Evolutionary conservation across 495 filamentous ascomycete species (phyloP).

Genomic region (Aspergillus wentii): DNA sequence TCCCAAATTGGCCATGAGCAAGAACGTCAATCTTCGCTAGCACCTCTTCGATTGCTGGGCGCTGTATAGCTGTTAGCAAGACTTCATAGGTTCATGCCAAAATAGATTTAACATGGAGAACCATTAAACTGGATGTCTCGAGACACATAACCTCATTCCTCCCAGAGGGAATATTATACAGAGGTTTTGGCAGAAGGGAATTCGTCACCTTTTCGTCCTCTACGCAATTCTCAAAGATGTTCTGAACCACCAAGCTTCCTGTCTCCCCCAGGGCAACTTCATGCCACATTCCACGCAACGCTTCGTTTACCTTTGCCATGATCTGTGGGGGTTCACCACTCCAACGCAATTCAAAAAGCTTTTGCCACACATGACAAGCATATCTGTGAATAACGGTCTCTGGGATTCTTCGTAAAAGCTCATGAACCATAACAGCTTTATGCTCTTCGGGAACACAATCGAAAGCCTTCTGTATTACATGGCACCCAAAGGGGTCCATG

Average conservation of each 20-base stretch:
- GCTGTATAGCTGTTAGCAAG: slow-evolving; percentile 51
- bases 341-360: slow-evolving; percentile 98
- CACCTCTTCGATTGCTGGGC: slow-evolving; percentile 94
- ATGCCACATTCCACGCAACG: slow-evolving; percentile 95
- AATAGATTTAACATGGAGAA: too few species aligned
- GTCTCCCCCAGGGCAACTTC: slow-evolving; percentile 96
- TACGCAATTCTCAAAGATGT: slow-evolving; percentile 98
- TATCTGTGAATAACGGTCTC: slow-evolving; percentile 98
- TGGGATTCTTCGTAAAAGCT: slow-evolving; percentile 89
- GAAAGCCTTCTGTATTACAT: slow-evolving; percentile 97
- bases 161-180: too few species aligned
- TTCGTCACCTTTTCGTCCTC: slow-evolving; percentile 90
- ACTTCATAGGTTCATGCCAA: neutral
- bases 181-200: too few species aligned
- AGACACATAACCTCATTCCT: too few species aligned
- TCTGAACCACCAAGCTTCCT: slow-evolving; percentile 95
- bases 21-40: slow-evolving; percentile 90
- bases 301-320: slow-evolving; percentile 97
- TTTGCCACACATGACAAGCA: slow-evolving; percentile 99
- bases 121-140: too few species aligned
- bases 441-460: slow-evolving; percentile 96
- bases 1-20: slow-evolving; percentile 97
- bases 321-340: slow-evolving; percentile 91
- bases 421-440: slow-evolving; percentile 97
- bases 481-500: slow-evolving; percentile 98